Conservation (phyloP, 1,284 basidiomycete genomes). For the Omphalotus olearius region DNA sequence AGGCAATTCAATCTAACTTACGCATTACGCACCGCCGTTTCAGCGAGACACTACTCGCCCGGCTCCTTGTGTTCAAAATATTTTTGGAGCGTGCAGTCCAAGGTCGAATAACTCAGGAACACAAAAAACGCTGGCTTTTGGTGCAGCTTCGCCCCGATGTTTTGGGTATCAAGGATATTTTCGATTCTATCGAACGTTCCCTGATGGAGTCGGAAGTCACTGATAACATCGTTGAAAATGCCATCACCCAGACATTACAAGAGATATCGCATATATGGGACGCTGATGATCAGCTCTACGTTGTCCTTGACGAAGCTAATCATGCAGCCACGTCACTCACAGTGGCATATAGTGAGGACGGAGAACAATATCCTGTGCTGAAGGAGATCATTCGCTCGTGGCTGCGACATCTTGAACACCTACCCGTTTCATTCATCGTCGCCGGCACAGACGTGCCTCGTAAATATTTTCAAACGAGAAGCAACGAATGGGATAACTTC, state of each 20-base stretch:
- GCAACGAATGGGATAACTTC: conserved; percentile 8
- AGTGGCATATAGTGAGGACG: too few relatives aligned
- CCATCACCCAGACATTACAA: neutral
- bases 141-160: too few relatives aligned
- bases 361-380: neutral
- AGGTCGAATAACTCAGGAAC: neutral
- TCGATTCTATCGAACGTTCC: too few relatives aligned
- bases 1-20: neutral
- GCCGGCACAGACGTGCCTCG: conserved; percentile 11
- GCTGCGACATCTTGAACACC: neutral
- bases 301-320: conserved; percentile 12
- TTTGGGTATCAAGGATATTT: too few relatives aligned
- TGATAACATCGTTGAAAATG: neutral
- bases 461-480: neutral
- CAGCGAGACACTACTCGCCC: conserved; percentile 11
- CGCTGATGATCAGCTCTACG: neutral
- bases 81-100: conserved; percentile 4
- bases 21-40: neutral
- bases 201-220: neutral
- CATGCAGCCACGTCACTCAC: neutral
- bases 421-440: conserved; percentile 8
- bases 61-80: conserved; percentile 13
- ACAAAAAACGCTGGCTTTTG: conserved; percentile 11
- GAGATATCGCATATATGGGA: conserved; percentile 2
- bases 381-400: conserved; percentile 9